These are phyloP conservation scores for Pseudonitzschia pungens DNA, from an alignment of 108 stramenopile genomes.

Conservation along the genomic window DNA sequence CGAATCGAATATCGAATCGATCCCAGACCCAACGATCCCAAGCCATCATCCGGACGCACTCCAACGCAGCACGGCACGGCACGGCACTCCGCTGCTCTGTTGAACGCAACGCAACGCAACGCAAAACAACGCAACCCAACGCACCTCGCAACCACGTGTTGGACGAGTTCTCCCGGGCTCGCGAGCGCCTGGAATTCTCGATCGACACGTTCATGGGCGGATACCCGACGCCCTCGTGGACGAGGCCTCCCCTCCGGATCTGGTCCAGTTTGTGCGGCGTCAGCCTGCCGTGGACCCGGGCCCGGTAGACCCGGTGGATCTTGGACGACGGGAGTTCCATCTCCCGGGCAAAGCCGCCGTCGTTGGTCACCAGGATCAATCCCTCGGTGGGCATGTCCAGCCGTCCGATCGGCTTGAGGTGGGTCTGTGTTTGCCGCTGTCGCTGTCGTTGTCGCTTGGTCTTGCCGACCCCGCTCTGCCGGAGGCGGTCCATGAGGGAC, in stretches of 20 bases:
- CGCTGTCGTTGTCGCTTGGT: conserved; percentile 17
- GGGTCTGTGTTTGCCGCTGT: conserved; percentile 33
- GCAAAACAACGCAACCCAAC: background rate
- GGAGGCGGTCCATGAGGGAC: conserved; percentile 63
- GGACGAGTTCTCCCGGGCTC: conserved; percentile 3
- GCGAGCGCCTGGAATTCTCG: conserved; percentile 38
- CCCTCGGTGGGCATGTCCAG: conserved; percentile 85
- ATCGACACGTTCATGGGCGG: conserved; percentile 63
- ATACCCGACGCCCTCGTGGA: conserved; percentile 30
- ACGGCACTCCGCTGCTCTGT: too few relatives aligned
- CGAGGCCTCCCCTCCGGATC: conserved; percentile 51
- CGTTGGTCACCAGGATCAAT: conserved; percentile 74
- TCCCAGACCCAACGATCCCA: too few relatives aligned
- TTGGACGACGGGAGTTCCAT: conserved; percentile 71
- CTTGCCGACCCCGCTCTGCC: conserved; percentile 64
- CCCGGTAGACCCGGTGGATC: conserved; percentile 73
- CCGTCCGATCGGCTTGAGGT: conserved; percentile 76
- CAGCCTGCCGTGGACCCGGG: conserved; percentile 67
- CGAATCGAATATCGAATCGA: too few relatives aligned
- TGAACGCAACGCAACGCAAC: too few relatives aligned
- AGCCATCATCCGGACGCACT: too few relatives aligned
- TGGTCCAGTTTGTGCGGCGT: conserved; percentile 54
- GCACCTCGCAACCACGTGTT: conserved; percentile 62
- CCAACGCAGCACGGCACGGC: too few relatives aligned
- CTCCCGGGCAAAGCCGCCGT: conserved; percentile 66